phyloP scores from a whole-genome alignment of 495 filamentous ascomycete species.

The Wilcoxina mikolae region DNA sequence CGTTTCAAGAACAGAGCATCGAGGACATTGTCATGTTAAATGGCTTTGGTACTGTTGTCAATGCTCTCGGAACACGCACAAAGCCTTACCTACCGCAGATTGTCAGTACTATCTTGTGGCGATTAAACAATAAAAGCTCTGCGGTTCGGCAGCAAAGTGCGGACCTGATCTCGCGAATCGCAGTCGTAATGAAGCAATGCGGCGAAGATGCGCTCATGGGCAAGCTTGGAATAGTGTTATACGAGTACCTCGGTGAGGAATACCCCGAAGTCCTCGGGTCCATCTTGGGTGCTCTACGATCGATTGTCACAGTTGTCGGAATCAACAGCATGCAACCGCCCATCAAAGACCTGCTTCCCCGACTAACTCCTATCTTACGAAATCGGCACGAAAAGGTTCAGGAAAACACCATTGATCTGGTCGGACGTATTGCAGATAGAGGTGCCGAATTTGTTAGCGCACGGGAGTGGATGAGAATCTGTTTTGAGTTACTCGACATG shows the following conservation, averaged over 20 bases:
- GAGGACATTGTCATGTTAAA: slow-evolving; percentile 94
- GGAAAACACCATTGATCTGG: slow-evolving; percentile 98
- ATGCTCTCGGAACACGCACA: slow-evolving; percentile 82
- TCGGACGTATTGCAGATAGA: slow-evolving; percentile 95
- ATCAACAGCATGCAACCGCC: slow-evolving; percentile 98
- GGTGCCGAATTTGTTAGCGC: slow-evolving; percentile 92
- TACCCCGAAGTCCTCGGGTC: slow-evolving; percentile 97
- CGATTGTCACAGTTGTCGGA: slow-evolving; percentile 95
- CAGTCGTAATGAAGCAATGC: slow-evolving; percentile 97
- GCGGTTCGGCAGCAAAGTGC: slow-evolving; percentile 95
- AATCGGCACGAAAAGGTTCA: slow-evolving; percentile 99
- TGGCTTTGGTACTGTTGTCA: slow-evolving; percentile 96
- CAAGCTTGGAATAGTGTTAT: slow-evolving; percentile 90
- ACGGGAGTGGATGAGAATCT: slow-evolving; percentile 99
- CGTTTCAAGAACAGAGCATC: slow-evolving; percentile 96
- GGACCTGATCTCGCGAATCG: slow-evolving; percentile 89
- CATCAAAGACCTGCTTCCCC: slow-evolving; percentile 91
- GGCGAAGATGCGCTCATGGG: slow-evolving; percentile 91
- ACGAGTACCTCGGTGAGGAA: slow-evolving; percentile 97
- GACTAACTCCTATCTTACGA: slow-evolving; percentile 88
- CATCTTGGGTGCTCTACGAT: slow-evolving; percentile 85
- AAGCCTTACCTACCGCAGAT: slow-evolving; percentile 96
- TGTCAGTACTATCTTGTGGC: slow-evolving; percentile 90
- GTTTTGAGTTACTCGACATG: slow-evolving; percentile 98
- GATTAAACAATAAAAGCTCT: slow-evolving; percentile 91